Conservation (phyloP, 1,139 yeast genomes). For the Geotrichum candidum region DNA sequence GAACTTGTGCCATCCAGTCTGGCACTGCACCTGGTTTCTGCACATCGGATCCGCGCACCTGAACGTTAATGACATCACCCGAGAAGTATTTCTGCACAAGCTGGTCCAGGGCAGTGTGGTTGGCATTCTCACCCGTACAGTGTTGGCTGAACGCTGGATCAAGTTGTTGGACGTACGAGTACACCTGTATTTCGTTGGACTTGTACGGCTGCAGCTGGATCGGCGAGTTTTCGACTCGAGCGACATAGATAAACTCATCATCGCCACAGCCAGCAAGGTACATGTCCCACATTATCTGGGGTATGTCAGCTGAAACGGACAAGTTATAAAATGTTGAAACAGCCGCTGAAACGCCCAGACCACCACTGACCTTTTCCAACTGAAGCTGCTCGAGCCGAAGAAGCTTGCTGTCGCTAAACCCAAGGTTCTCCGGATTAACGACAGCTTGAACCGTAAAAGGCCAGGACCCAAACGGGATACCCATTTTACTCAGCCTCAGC, state of each 20-base stretch:
- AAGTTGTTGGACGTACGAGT: slow-evolving; percentile 19
- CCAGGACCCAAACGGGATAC: slow-evolving; percentile 22
- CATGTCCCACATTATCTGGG: slow-evolving; percentile 24
- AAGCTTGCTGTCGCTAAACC: background rate
- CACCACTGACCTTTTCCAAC: slow-evolving; percentile 4
- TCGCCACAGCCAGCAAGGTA: slow-evolving; percentile 25
- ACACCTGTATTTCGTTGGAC: slow-evolving; percentile 19
- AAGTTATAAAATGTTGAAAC: slow-evolving; percentile 19
- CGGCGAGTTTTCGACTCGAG: slow-evolving; percentile 22
- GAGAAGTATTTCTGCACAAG: slow-evolving; percentile 23
- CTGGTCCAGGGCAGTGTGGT: slow-evolving; percentile 24
- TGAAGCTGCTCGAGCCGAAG: background rate
- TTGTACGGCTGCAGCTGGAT: slow-evolving; percentile 20
- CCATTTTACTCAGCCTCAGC: slow-evolving; percentile 22
- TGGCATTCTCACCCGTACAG: slow-evolving; percentile 19
- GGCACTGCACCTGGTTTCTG: slow-evolving; percentile 14
- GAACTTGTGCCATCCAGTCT: slow-evolving; percentile 4
- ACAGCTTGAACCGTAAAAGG: slow-evolving; percentile 20
- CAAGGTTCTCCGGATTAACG: background rate
- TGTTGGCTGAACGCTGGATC: slow-evolving; percentile 19
- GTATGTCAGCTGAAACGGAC: slow-evolving; percentile 18
- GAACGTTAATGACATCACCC: slow-evolving; percentile 21
- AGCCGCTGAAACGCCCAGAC: slow-evolving; percentile 19
- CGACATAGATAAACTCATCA: slow-evolving; percentile 17
- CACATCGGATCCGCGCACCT: slow-evolving; percentile 19